A percentile compares a stretch with the other conserved stretches of the same genome.
phyloP scores from a whole-genome alignment of 495 filamentous ascomycete genomes.

The Penicillium maclennaniae region DNA sequence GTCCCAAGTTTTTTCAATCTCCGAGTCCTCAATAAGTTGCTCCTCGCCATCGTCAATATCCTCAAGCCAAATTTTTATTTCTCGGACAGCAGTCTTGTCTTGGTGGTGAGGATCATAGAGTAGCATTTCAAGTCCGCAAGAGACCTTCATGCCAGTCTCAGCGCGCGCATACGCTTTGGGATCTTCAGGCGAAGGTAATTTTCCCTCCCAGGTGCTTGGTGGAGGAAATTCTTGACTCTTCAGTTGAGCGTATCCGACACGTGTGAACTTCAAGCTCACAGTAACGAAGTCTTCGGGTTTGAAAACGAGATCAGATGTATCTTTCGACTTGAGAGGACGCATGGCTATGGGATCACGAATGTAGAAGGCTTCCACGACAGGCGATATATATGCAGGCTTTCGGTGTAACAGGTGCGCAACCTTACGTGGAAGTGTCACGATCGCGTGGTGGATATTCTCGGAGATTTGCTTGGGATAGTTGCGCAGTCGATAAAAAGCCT shows the following conservation, averaged over 20 bases:
- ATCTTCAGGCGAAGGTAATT: constrained; percentile 34
- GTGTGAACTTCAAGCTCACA: constrained; percentile 75
- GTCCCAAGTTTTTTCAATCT: constrained; percentile 65
- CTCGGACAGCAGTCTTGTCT: constrained; percentile 61
- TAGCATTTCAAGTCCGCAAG: constrained; percentile 90
- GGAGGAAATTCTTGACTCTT: constrained; percentile 80
- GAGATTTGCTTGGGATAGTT: constrained; percentile 75
- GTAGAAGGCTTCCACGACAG: constrained; percentile 89
- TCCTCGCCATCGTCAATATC: constrained; percentile 63
- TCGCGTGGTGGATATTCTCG: constrained; percentile 66
- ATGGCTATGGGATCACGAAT: constrained; percentile 79
- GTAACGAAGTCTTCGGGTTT: constrained; percentile 75
- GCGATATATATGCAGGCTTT: constrained; percentile 68
- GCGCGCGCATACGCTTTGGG: constrained; percentile 41
- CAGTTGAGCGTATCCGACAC: constrained; percentile 85
- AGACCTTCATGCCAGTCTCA: constrained; percentile 83
- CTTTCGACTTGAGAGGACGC: constrained; percentile 57
- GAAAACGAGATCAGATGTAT: constrained; percentile 51
- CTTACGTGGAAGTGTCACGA: constrained; percentile 71
- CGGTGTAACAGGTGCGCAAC: constrained; percentile 76
- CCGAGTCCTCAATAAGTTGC: constrained; percentile 64
- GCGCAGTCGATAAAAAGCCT: constrained; percentile 81
- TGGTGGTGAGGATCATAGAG: constrained; percentile 59
- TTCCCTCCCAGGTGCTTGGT: constrained; percentile 58
- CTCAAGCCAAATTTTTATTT: constrained; percentile 70